phyloP scores from a whole-genome alignment of 2,329 filamentous ascomycete species.

The Ceratocystis harringtonii region DNA sequence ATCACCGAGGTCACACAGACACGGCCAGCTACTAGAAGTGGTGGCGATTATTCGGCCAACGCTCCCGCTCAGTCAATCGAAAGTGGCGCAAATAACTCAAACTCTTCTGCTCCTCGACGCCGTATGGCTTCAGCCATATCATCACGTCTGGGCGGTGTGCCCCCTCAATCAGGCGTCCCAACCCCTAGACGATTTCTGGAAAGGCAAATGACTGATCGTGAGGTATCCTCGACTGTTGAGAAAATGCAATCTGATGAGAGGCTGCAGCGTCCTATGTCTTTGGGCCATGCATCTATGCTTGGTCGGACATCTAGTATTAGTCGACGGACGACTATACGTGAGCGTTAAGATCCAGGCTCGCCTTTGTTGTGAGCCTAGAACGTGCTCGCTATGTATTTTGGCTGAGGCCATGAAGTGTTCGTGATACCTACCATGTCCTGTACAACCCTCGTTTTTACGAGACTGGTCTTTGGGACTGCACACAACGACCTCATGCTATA shows the following conservation, averaged over 20 bases:
- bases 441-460: background rate
- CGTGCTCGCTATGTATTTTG: background rate
- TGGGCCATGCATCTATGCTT: slow-evolving; percentile 30
- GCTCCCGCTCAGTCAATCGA: slow-evolving; percentile 18
- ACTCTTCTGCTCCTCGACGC: slow-evolving; percentile 34
- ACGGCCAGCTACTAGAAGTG: slow-evolving; percentile 25
- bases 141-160: slow-evolving; percentile 29
- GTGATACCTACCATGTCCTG: background rate
- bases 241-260: slow-evolving; percentile 28
- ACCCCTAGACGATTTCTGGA: slow-evolving; percentile 13
- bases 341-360: slow-evolving; percentile 25
- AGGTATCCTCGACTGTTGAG: slow-evolving; percentile 22
- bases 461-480: background rate
- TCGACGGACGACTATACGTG: slow-evolving; percentile 22
- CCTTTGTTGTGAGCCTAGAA: background rate
- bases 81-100: slow-evolving; percentile 23
- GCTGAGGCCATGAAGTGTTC: background rate
- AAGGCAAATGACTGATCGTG: slow-evolving; percentile 17
- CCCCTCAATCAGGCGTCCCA: slow-evolving; percentile 13
- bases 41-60: slow-evolving; percentile 23
- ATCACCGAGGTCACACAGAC: slow-evolving; percentile 37
- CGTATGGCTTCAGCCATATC: slow-evolving; percentile 36
- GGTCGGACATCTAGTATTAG: slow-evolving; percentile 34
- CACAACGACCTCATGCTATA: too few relatives aligned
- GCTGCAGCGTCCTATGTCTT: slow-evolving; percentile 31